phyloP scores from a whole-genome alignment of 805 yeast species.

The Priceomyces medius region DNA sequence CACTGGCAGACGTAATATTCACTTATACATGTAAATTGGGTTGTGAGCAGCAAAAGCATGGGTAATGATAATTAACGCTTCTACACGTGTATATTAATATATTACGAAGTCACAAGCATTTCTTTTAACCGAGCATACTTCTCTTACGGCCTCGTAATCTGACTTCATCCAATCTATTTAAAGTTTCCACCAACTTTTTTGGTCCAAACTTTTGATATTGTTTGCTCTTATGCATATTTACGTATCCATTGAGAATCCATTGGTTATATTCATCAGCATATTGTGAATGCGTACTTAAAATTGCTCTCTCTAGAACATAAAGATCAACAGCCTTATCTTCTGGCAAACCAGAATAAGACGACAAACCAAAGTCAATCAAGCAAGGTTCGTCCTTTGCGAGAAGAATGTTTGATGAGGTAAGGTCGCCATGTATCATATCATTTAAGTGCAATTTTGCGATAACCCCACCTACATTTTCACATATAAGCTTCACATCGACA shows the following conservation, averaged over 20 bases:
- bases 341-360: conserved; percentile 67
- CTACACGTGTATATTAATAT: no score
- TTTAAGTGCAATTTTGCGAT: conserved; percentile 70
- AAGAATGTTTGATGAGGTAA: conserved; percentile 86
- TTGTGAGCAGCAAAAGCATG: no score
- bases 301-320: conserved; percentile 90
- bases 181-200: conserved; percentile 50
- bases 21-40: no score
- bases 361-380: conserved; percentile 89
- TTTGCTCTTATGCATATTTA: conserved; percentile 30
- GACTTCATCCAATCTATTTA: conserved; percentile 74
- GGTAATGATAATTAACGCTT: no score
- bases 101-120: no score
- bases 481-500: conserved; percentile 41
- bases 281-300: conserved; percentile 84
- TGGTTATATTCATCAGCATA: conserved; percentile 60
- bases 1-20: no score
- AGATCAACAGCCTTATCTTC: conserved; percentile 98
- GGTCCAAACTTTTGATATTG: conserved; percentile 30
- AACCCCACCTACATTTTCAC: conserved; percentile 59
- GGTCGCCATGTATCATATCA: conserved; percentile 89
- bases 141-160: conserved; percentile 92
- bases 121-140: conserved; percentile 83
- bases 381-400: conserved; percentile 48
- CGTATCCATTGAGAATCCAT: conserved; percentile 76